phyloP scores from a whole-genome alignment of 2,329 filamentous ascomycete genomes.

The Cercospora sp. region DNA sequence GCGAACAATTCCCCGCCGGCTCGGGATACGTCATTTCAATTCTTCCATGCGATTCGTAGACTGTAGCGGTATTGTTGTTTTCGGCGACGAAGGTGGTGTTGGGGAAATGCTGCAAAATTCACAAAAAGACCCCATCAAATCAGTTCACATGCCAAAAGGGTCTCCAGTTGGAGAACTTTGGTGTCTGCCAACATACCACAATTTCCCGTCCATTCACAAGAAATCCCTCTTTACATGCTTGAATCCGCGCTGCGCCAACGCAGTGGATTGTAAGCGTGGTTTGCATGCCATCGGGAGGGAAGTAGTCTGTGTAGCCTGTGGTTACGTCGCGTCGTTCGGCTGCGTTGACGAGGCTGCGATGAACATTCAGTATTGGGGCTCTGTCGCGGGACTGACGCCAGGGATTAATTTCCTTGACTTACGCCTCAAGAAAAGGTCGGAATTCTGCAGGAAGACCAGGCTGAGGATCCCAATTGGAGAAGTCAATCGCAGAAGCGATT shows the following conservation, averaged over 20 bases:
- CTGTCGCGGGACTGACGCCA: background rate
- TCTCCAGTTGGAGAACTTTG: background rate
- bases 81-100: conserved; percentile 10
- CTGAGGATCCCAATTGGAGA: background rate
- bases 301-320: conserved; percentile 20
- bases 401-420: background rate
- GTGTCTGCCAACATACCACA: conserved; percentile 2
- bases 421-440: background rate
- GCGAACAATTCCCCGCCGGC: conserved; percentile 12
- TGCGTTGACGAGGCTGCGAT: conserved; percentile 1
- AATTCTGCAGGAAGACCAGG: background rate
- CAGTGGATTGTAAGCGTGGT: conserved; percentile 17
- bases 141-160: no score
- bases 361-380: background rate
- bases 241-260: conserved; percentile 6
- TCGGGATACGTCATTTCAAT: conserved; percentile 13
- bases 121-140: no score
- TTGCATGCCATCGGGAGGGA: conserved; percentile 15
- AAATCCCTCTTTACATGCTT: conserved; percentile 14
- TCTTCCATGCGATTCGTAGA: conserved; percentile 13
- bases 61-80: conserved; percentile 12
- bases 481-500: background rate
- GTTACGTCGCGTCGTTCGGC: conserved; percentile 12
- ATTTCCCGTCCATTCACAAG: conserved; percentile 4
- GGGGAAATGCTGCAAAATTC: background rate